Base-by-base conservation (phyloP, 108 stramenopile species). In the Aurantiochytrium sp. region DNA sequence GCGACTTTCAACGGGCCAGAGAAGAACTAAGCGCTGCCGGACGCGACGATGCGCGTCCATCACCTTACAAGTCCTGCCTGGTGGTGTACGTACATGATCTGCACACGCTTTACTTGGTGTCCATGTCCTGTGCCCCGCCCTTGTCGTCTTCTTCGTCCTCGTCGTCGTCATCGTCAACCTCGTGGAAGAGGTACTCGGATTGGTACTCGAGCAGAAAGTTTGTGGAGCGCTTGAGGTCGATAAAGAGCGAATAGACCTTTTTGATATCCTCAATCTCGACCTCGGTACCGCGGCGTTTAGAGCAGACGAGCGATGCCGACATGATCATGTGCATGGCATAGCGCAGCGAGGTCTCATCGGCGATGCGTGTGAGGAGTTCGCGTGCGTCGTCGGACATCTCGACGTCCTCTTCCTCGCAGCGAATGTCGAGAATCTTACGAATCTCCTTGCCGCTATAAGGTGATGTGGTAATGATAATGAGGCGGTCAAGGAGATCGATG, bases 291-390 rank as follows among this genome's bases (percentile, higher is more conserved):
- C 98, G 98, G 72, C 96, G 90, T 91, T 98, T 98, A 58, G 93
- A 90, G 21, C 97, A 97, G 12, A 93, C 92, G 87, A 99, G 92
- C 59, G 93, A 96, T 5, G 98, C 93, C 5, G 97, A 95, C 89
- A 96, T 99, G 89, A 99, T 98, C 97, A 98, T 97, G 72, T 99
- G 98, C 88, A 99, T 98, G 25, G 98, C 98, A 91, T 99, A 99
- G 16, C 98, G 97, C 87, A 99, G 94, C 60, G 95, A 96, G 2
- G 99, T 98, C 95, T 98, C 98, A 76, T 93, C 94, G 43, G 96
- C 98, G 88, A 99, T 98, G 47, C 97, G 93, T 21, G 98, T 97
- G 73, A 99, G 93, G 29, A 99, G 93, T 72, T 98, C 98, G 60
- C 98, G 90, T 4, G 99, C 98, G 57, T 98, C 97, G 23, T 96